Evolutionary conservation across 805 yeast species (phyloP).

Genomic region (Vanderwaltozyma tropicalis): DNA sequence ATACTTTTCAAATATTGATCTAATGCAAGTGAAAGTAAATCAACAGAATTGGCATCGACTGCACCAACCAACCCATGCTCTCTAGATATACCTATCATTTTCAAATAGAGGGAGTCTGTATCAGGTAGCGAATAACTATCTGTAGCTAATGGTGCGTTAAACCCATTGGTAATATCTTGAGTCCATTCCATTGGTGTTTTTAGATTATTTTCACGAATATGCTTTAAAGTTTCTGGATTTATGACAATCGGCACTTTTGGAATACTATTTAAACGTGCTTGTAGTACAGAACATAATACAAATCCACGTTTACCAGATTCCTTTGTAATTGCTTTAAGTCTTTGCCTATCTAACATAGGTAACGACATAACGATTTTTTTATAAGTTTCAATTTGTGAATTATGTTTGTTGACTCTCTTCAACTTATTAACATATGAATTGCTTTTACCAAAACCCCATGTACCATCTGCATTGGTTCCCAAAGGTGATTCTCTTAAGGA

Average conservation of each 20-base stretch:
- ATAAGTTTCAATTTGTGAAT: constrained; percentile 66
- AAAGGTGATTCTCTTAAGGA: constrained; percentile 68
- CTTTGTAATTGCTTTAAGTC: constrained; percentile 73
- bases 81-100: constrained; percentile 73
- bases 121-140: constrained; percentile 82
- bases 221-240: constrained; percentile 25
- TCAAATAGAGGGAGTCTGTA: constrained; percentile 48
- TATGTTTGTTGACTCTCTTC: constrained; percentile 35
- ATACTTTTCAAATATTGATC: constrained; percentile 70
- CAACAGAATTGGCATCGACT: constrained; percentile 68
- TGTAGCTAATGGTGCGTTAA: constrained; percentile 68
- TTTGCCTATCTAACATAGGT: constrained; percentile 72
- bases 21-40: constrained; percentile 66
- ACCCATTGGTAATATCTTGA: constrained; percentile 80
- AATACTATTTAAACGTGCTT: constrained; percentile 46
- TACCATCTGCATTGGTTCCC: constrained; percentile 54
- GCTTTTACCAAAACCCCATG: constrained; percentile 41
- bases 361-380: constrained; percentile 80
- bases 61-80: constrained; percentile 84
- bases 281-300: constrained; percentile 56
- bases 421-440: constrained; percentile 37
- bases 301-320: constrained; percentile 74
- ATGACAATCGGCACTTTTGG: constrained; percentile 75
- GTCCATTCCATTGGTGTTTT: constrained; percentile 66
- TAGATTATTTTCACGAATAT: constrained; percentile 23